Evolutionary conservation across 768 basidiomycete genomes (phyloP).

Genomic region (Suillus subluteus): DNA sequence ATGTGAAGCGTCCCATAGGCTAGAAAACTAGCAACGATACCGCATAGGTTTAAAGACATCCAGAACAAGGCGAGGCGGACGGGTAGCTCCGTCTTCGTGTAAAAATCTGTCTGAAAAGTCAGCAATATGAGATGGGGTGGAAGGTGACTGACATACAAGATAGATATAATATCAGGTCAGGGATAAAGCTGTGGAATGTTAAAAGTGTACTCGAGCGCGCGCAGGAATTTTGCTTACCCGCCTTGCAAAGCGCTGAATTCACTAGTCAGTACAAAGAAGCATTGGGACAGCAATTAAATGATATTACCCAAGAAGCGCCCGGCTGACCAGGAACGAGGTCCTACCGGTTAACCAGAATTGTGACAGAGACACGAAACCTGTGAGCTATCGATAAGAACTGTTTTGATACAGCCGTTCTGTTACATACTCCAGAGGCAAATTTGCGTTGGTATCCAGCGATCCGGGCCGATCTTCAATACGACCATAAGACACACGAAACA

Average conservation of each 20-base stretch:
- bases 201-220: neutral
- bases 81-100: constrained; percentile 62
- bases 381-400: neutral
- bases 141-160: constrained; percentile 45
- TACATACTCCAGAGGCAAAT: constrained; percentile 54
- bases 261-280: constrained; percentile 3
- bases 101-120: constrained; percentile 39
- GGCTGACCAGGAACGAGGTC: constrained; percentile 50
- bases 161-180: constrained; percentile 63
- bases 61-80: constrained; percentile 60
- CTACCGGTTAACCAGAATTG: constrained; percentile 64
- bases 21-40: constrained; percentile 55
- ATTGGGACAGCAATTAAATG: neutral
- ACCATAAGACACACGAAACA: neutral
- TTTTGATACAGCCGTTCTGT: neutral
- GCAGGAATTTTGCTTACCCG: constrained; percentile 34
- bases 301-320: constrained; percentile 50
- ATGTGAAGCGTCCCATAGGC: constrained; percentile 66
- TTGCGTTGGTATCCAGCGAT: constrained; percentile 65
- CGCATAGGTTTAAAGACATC: constrained; percentile 50
- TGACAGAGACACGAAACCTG: constrained; percentile 46
- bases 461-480: constrained; percentile 52
- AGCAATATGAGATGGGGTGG: neutral
- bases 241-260: constrained; percentile 45
- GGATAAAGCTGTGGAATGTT: constrained; percentile 47